A percentile compares a stretch with the other conserved stretches of the same genome.
These are phyloP conservation scores for Xylaria intraflava DNA, from an alignment of 495 filamentous ascomycete genomes.

Conservation along the genomic window DNA sequence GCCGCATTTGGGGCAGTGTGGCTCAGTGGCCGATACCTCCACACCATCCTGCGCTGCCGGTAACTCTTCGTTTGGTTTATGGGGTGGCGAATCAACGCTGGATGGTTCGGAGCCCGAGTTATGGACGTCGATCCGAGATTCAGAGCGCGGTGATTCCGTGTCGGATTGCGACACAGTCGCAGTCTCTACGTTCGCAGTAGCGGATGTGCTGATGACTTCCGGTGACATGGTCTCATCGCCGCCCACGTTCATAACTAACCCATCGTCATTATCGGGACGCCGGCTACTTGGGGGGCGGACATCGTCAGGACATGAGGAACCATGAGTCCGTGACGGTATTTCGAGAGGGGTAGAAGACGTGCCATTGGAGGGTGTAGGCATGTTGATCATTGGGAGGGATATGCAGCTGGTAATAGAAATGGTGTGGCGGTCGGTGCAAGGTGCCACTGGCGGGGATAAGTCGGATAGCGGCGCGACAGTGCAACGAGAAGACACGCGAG, in stretches of 20 bases:
- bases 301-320: slow-evolving; percentile 42
- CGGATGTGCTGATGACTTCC: slow-evolving; percentile 16
- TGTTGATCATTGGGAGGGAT: slow-evolving; percentile 21
- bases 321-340: slow-evolving; percentile 31
- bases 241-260: slow-evolving; percentile 20
- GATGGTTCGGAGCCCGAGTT: slow-evolving; percentile 15
- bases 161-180: slow-evolving; percentile 23
- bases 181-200: background rate
- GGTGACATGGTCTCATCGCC: slow-evolving; percentile 18
- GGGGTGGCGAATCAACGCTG: slow-evolving; percentile 21
- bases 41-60: background rate
- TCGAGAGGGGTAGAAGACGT: slow-evolving; percentile 31
- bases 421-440: slow-evolving; percentile 2
- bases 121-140: slow-evolving; percentile 21
- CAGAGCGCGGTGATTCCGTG: slow-evolving; percentile 33
- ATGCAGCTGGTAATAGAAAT: background rate
- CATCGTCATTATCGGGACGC: slow-evolving; percentile 26
- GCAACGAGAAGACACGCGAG: background rate
- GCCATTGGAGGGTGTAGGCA: slow-evolving; percentile 49
- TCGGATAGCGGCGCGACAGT: slow-evolving; percentile 6
- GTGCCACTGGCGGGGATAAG: slow-evolving; percentile 1
- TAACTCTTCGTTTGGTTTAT: slow-evolving; percentile 30
- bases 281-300: slow-evolving; percentile 12
- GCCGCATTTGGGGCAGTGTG: slow-evolving; percentile 14
- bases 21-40: background rate